These are phyloP conservation scores for Marasmius oreades DNA, from an alignment of 1,284 basidiomycete genomes.

Conservation along the genomic window DNA sequence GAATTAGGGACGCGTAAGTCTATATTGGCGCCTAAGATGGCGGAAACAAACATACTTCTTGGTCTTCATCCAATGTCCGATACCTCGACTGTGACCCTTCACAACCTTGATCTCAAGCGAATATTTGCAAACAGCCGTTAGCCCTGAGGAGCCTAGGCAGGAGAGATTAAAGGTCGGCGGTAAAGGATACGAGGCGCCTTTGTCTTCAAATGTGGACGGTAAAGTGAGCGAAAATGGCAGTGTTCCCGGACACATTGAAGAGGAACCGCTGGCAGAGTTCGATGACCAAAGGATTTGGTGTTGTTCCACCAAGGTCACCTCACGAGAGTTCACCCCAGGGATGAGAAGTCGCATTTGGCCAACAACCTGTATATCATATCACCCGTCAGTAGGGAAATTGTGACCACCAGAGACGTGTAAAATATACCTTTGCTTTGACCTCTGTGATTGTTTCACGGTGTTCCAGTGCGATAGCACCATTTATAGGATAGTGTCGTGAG, in stretches of 20 bases:
- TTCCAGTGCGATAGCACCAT: conserved; percentile 38
- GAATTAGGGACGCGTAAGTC: conserved; percentile 6
- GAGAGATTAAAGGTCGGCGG: conserved; percentile 49
- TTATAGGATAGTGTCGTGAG: conserved; percentile 26
- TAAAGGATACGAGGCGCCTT: conserved; percentile 28
- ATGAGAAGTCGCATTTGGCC: conserved; percentile 42
- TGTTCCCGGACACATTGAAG: background rate
- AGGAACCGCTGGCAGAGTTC: background rate
- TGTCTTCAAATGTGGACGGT: background rate
- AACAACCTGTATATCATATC: conserved; percentile 38
- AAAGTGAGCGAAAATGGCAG: background rate
- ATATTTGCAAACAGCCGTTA: conserved; percentile 36
- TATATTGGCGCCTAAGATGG: background rate
- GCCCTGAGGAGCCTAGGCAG: conserved; percentile 24
- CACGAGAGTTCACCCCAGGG: conserved; percentile 25
- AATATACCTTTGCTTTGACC: conserved; percentile 43
- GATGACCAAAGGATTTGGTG: background rate
- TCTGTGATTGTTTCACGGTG: conserved; percentile 35
- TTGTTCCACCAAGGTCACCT: background rate
- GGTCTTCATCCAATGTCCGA: conserved; percentile 35
- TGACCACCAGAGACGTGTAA: conserved; percentile 3
- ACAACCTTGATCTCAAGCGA: conserved; percentile 40
- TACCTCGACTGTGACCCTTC: conserved; percentile 28
- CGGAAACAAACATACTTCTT: conserved; percentile 29
- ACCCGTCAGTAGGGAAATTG: conserved; percentile 3